phyloP scores from a whole-genome alignment of 805 yeast species.

The Candida krabiensis region DNA sequence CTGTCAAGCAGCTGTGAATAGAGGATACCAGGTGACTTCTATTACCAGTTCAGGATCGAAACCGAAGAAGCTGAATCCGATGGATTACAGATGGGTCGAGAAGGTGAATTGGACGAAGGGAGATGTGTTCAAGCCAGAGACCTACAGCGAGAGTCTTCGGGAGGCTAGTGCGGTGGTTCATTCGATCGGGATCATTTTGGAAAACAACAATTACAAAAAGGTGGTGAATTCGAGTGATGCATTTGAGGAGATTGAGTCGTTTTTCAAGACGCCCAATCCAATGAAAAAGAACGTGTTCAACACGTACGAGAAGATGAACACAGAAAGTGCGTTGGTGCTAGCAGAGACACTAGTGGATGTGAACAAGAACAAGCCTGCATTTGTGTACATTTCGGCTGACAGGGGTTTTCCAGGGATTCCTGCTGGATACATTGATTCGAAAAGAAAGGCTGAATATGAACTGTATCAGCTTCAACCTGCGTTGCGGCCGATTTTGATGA shows the following conservation, averaged over 20 bases:
- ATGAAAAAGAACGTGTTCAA: conserved; percentile 45
- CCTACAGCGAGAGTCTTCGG: conserved; percentile 48
- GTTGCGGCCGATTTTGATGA: conserved; percentile 61
- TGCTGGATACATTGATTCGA: conserved; percentile 68
- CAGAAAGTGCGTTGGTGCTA: conserved; percentile 63
- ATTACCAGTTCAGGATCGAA: conserved; percentile 57
- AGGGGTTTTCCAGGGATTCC: conserved; percentile 67
- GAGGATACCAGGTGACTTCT: conserved; percentile 68
- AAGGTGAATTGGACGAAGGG: conserved; percentile 68
- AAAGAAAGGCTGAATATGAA: conserved; percentile 73
- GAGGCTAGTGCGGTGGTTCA: conserved; percentile 73
- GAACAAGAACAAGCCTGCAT: conserved; percentile 33
- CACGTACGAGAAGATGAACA: conserved; percentile 64
- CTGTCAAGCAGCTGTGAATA: conserved; percentile 62
- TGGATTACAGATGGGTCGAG: conserved; percentile 47
- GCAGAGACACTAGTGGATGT: conserved; percentile 52
- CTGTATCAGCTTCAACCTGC: conserved; percentile 38
- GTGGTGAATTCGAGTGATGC: conserved; percentile 37
- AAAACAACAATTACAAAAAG: conserved; percentile 66
- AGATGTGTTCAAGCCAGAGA: conserved; percentile 62
- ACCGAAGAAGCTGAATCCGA: conserved; percentile 35
- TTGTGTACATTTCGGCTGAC: conserved; percentile 83
- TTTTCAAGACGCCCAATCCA: conserved; percentile 60
- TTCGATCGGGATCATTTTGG: conserved; percentile 75
- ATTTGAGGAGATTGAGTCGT: conserved; percentile 37